Base-by-base conservation (phyloP, 345 rosid genomes). In the Xanthoceras sorbifolium region DNA sequence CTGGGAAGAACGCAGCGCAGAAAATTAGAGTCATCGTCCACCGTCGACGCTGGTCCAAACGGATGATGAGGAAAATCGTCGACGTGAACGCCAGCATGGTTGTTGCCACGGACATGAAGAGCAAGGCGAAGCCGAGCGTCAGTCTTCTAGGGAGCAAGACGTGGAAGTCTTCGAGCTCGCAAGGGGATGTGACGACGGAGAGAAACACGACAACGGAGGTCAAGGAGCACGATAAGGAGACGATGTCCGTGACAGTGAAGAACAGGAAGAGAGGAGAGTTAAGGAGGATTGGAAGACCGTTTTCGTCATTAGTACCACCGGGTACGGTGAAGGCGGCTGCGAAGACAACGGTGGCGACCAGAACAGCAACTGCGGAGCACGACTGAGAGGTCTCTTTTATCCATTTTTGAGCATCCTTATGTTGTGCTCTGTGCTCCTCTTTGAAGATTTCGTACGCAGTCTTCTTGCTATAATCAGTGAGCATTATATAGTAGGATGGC, bases 141-240 rank as follows among this genome's bases (percentile, higher is more conserved):
- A 83, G 65, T 9, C 73, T 73, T 2, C 61, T 57, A 9, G 85
- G 85, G 54, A 83, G 63, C 0, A 31, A 64, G 20, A 4, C 11
- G 26, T 0, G 59, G 64, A 83, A 83, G 23, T 79, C 78, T 4
- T 57, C 29, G 7, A 32, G 4, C 44, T 68, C 69, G 1, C 42
- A 73, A 1, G 85, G 72, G 6, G 80, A 76, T 1, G 81, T 79
- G 11, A 79, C 78, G 50, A 79, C 14, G 0, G 78, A 79, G 0
- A 83, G 83, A 50, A 83, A 82, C 72, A 79, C 38, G 20, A 83
- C 78, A 3, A 83, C 76, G 2, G 85, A 79, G 23, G 82, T 62
- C 22, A 79, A 64, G 36, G 85, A 83, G 75, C 73, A 55, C 0
- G 83, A 69, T 0, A 83, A 28, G 9, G 80, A 71, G 11, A 78